Evolutionary conservation across 768 basidiomycete genomes (phyloP), one percentile per base, ranked within the genome.

Genomic region (Mycena leptocephala): DNA sequence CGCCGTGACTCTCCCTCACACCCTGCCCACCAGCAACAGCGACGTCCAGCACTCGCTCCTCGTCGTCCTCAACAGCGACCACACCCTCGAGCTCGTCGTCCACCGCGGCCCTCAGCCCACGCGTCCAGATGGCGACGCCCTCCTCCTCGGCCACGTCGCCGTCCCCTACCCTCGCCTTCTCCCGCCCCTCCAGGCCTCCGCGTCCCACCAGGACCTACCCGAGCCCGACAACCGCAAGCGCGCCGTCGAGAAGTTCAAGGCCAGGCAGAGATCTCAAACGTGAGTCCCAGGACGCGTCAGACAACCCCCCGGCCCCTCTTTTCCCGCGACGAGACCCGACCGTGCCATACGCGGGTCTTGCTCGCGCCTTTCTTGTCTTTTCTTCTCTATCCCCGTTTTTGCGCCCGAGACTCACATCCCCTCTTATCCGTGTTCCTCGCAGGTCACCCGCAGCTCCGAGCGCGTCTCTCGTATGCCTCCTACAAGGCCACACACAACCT

Each of bases 361-460:
- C 33, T 20, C 68, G 37, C 64, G 55, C 66, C 28, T 53, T 55
- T 69, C 68, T 78, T 59, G 13, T 20, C 30, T 41, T 78, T 73
- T 78, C 68, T 51, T 20, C 63, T 77, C 35, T 55, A 68, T 56
- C 43, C 48, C 46, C 46, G 65, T 63, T 37, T 81, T 73, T 79
- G 80, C 75, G 67, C 61, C 68, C 82, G 82, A 83, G 83, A 82
- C 83, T 80, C 78, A 86, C 80, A 81, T 77, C 75, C 80, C 79
- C 81, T 81, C 81, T 84, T 84, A 81, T 86, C 86, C 85, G 87
- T 85, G 80, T 75, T 81, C 80, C 76, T 75, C 79, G 79, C 87
- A 96, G 95, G 92, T 96, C 37, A 95, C 95, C 81, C 94, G 94
- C 82, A 93, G 91, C 68, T 97, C 71, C 92, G 96, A 76, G 90